Evolutionary conservation across 2,329 filamentous ascomycete genomes (phyloP).

Genomic region (Phialophora macrospora): DNA sequence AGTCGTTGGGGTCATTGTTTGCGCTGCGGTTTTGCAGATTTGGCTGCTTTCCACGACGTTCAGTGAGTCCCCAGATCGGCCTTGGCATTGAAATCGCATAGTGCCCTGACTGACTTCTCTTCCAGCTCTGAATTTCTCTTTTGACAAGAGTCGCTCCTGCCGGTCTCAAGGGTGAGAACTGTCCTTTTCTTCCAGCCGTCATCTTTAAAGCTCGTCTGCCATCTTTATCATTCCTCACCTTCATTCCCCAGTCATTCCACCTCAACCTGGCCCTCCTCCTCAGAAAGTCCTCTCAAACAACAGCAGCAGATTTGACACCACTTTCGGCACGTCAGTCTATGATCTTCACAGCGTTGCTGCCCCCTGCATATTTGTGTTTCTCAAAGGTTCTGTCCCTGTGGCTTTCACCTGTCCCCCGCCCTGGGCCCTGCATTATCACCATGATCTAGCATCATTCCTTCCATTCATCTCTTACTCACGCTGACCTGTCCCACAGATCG

Average conservation of each 20-base stretch:
- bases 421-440: background rate
- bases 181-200: background rate
- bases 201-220: background rate
- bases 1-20: background rate
- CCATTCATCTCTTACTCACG: background rate
- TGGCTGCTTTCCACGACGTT: background rate
- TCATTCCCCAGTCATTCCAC: background rate
- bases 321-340: background rate
- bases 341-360: background rate
- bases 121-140: background rate
- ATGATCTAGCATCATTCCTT: background rate
- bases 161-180: background rate
- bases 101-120: background rate
- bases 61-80: conserved; percentile 1
- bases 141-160: background rate
- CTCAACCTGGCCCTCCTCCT: background rate
- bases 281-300: background rate
- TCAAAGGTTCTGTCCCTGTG: background rate
- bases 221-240: background rate
- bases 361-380: background rate
- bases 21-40: background rate
- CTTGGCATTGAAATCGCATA: background rate
- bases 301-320: background rate
- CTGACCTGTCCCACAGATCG: conserved; percentile 7
- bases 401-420: too few relatives aligned